Conservation (phyloP, 192 early-diverging fungal species). For the Linnemannia elongata region DNA sequence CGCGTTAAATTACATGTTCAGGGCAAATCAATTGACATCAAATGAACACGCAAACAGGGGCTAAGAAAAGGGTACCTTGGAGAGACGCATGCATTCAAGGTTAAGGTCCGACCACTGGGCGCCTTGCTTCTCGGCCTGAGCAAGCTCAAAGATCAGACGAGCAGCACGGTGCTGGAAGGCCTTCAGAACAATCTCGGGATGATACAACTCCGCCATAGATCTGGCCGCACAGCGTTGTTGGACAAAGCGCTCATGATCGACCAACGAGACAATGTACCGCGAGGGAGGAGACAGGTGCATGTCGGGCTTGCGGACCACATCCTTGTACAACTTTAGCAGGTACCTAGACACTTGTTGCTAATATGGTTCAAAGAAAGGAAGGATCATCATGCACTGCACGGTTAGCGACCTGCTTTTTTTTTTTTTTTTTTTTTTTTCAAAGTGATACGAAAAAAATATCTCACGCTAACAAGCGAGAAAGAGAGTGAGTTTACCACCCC, state of each 20-base stretch:
- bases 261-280: conserved; percentile 36
- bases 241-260: conserved; percentile 19
- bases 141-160: conserved; percentile 73
- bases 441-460: no score
- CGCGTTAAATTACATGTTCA: neutral
- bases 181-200: conserved; percentile 66
- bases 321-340: conserved; percentile 72
- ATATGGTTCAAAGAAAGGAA: neutral
- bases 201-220: conserved; percentile 56
- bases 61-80: conserved; percentile 46
- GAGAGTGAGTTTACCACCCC: neutral
- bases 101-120: conserved; percentile 77
- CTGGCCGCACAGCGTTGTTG: conserved; percentile 35
- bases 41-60: neutral
- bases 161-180: conserved; percentile 80
- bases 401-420: neutral
- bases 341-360: conserved; percentile 82
- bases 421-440: no score
- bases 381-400: neutral
- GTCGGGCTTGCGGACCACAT: conserved; percentile 35
- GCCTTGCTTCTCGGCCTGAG: conserved; percentile 65
- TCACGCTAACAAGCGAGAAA: neutral
- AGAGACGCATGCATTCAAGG: conserved; percentile 78
- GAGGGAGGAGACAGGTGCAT: conserved; percentile 39
- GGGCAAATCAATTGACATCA: neutral